These are phyloP conservation scores for Anthoceros angustus DNA, from an alignment of 225 moss, liverwort and hornwort species.

Conservation along the genomic window DNA sequence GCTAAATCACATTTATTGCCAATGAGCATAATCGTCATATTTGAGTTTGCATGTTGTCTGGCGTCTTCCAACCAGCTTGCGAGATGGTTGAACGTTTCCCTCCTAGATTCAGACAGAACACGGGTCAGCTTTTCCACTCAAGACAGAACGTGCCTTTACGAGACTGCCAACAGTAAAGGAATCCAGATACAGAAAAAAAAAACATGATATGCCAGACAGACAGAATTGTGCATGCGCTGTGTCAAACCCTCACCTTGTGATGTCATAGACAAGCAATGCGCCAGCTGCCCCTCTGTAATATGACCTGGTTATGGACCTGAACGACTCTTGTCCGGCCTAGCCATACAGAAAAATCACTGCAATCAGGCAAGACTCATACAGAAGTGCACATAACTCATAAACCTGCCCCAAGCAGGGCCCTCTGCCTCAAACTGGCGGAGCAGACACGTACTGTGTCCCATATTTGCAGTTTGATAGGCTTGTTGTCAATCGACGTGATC, in stretches of 20 bases:
- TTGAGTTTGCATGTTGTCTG: slow-evolving; percentile 95
- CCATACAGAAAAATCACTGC: background rate
- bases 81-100: slow-evolving; percentile 94
- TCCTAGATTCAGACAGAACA: slow-evolving; percentile 26
- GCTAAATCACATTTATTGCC: slow-evolving; percentile 93
- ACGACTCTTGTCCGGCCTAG: slow-evolving; percentile 97
- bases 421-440: background rate
- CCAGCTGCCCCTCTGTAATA: slow-evolving; percentile 97
- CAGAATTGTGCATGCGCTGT: background rate
- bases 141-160: background rate
- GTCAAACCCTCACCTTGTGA: slow-evolving; percentile 44
- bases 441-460: slow-evolving; percentile 64
- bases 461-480: slow-evolving; percentile 97
- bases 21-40: slow-evolving; percentile 98
- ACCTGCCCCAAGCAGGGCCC: too few relatives aligned
- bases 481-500: slow-evolving; percentile 79
- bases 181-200: background rate
- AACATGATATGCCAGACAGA: background rate
- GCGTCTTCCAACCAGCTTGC: slow-evolving; percentile 99
- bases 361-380: background rate
- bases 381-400: background rate
- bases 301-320: slow-evolving; percentile 91
- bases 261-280: slow-evolving; percentile 87
- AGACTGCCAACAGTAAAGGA: background rate
- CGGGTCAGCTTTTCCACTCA: too few relatives aligned